Evolutionary conservation across 257 asterid genomes (phyloP).

Genomic region (Solanum paucissectum): DNA sequence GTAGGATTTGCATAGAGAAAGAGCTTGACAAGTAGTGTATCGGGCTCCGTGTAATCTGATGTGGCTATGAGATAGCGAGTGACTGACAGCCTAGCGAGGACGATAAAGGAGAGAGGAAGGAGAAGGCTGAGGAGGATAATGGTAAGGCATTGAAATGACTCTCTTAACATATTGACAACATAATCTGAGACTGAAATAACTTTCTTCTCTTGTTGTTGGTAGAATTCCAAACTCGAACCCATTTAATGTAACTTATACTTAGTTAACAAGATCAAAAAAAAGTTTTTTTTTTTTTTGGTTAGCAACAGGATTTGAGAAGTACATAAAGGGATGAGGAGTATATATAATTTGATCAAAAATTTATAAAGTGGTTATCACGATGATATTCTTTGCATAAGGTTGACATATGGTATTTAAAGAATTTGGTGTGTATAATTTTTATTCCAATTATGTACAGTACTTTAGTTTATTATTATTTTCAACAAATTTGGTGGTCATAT

Average conservation of each 20-base stretch:
- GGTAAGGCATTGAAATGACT: conserved; percentile 36
- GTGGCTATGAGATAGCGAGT: conserved; percentile 17
- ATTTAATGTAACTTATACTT: background rate
- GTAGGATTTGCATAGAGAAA: conserved; percentile 27
- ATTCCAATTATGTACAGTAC: background rate
- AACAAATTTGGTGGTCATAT: background rate
- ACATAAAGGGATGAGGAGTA: background rate
- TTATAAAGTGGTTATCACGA: background rate
- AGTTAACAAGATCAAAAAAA: too few relatives aligned
- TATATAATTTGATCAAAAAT: background rate
- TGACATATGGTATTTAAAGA: background rate
- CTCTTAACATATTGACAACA: background rate
- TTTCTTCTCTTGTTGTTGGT: background rate
- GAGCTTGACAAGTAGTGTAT: conserved; percentile 10
- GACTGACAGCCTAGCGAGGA: conserved; percentile 54
- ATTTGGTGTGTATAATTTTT: background rate
- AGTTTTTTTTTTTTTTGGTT: background rate
- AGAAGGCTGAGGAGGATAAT: conserved; percentile 57
- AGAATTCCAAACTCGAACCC: background rate
- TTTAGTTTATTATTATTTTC: background rate
- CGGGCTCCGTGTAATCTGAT: conserved; percentile 4
- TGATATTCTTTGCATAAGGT: background rate
- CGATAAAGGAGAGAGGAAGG: conserved; percentile 69
- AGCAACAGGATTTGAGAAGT: background rate
- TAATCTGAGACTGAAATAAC: background rate